These are phyloP conservation scores for Hericium erinaceus DNA, from an alignment of 768 basidiomycete species.

Conservation along the genomic window DNA sequence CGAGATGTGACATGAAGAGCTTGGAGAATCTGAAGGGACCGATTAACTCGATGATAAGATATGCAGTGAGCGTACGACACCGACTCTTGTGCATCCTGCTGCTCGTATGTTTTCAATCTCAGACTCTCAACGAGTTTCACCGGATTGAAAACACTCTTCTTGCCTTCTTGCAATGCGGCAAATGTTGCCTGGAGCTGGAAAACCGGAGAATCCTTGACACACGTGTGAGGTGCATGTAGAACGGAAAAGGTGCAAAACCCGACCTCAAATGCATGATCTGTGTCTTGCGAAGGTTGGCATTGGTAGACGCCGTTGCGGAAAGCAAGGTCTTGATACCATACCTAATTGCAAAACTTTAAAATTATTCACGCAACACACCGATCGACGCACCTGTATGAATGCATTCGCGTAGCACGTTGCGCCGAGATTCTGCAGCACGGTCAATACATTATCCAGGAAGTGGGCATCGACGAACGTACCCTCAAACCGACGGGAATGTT, in stretches of 20 bases:
- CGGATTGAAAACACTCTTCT: slow-evolving; percentile 71
- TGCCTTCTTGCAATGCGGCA: slow-evolving; percentile 74
- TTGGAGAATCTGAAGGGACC: slow-evolving; percentile 69
- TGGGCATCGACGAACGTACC: slow-evolving; percentile 30
- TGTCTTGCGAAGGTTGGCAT: slow-evolving; percentile 51
- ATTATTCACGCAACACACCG: not conserved
- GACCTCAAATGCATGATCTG: slow-evolving; percentile 35
- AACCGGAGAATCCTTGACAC: slow-evolving; percentile 59
- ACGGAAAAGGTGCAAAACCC: not conserved
- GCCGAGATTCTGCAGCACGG: slow-evolving; percentile 72
- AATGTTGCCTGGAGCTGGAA: slow-evolving; percentile 76
- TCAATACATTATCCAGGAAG: not conserved
- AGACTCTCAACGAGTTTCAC: slow-evolving; percentile 77
- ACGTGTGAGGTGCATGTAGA: not conserved
- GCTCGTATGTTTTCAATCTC: slow-evolving; percentile 70
- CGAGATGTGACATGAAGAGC: slow-evolving; percentile 85
- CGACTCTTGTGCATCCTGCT: slow-evolving; percentile 96
- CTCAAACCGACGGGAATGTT: slow-evolving; percentile 64
- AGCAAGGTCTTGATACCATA: slow-evolving; percentile 82
- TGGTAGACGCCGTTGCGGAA: slow-evolving; percentile 81
- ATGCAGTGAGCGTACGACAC: slow-evolving; percentile 14
- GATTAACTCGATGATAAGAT: not conserved
- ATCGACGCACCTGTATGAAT: slow-evolving; percentile 63
- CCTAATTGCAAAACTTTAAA: slow-evolving; percentile 34
- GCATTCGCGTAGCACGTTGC: slow-evolving; percentile 97